phyloP scores from a whole-genome alignment of 345 rosid genomes.

The Physaria fendleri region DNA sequence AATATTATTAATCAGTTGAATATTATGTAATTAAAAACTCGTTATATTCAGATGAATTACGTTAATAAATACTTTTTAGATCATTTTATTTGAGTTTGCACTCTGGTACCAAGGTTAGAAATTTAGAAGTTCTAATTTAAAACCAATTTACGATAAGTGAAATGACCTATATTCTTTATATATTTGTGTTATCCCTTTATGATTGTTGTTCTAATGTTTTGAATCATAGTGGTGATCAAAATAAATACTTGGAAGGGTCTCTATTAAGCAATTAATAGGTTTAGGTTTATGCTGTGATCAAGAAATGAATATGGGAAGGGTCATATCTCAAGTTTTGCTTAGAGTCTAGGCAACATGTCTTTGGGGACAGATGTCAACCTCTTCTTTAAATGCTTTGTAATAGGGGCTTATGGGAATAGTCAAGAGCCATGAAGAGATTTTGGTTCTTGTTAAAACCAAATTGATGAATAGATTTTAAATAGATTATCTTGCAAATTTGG shows the following conservation, averaged over 20 bases:
- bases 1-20: too few species aligned
- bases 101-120: too few species aligned
- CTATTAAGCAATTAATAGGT: neutral
- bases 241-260: neutral
- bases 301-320: slow-evolving; percentile 15
- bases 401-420: slow-evolving; percentile 20
- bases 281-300: slow-evolving; percentile 25
- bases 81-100: too few species aligned
- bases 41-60: too few species aligned
- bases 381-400: slow-evolving; percentile 20
- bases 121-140: too few species aligned
- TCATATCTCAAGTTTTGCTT: slow-evolving; percentile 29
- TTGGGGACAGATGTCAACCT: slow-evolving; percentile 17
- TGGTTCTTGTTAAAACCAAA: slow-evolving; percentile 7
- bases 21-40: too few species aligned
- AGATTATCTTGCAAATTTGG: neutral
- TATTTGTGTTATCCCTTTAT: too few species aligned
- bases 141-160: too few species aligned
- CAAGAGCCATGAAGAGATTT: slow-evolving; percentile 26
- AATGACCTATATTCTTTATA: too few species aligned
- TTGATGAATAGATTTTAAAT: neutral
- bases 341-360: slow-evolving; percentile 27
- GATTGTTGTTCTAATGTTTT: too few species aligned
- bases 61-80: too few species aligned
- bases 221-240: neutral